Conservation (phyloP, 179 eudicot species). For the Corrigiola litoralis region DNA sequence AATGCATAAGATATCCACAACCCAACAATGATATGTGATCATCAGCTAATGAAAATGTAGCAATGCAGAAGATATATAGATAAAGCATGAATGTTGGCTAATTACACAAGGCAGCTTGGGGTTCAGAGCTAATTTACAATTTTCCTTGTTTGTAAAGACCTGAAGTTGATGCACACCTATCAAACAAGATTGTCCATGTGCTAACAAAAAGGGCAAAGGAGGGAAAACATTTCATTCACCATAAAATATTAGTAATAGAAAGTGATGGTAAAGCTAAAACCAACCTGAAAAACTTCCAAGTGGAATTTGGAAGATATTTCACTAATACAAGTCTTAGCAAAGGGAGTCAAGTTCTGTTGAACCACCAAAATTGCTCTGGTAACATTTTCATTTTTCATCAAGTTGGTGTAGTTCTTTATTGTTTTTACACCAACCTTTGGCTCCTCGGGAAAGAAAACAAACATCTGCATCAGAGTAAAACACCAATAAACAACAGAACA, state of each 20-base stretch:
- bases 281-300: conserved; percentile 91
- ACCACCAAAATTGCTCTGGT: conserved; percentile 74
- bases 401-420: conserved; percentile 65
- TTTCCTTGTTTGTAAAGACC: too few species aligned
- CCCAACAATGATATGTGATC: too few species aligned
- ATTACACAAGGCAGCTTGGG: too few species aligned
- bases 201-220: neutral
- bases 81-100: too few species aligned
- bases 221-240: neutral
- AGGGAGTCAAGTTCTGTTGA: conserved; percentile 80
- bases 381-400: conserved; percentile 89
- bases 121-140: too few species aligned
- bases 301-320: conserved; percentile 72
- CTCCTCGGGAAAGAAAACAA: conserved; percentile 85
- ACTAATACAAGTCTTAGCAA: conserved; percentile 69
- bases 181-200: too few species aligned
- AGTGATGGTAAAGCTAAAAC: neutral
- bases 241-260: neutral
- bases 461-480: conserved; percentile 45
- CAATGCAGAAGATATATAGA: too few species aligned
- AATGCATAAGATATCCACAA: too few species aligned
- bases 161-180: too few species aligned
- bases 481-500: neutral
- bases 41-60: too few species aligned
- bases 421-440: conserved; percentile 95